These are phyloP conservation scores for Colletotrichum tamarilloi DNA, from an alignment of 2,329 filamentous ascomycete genomes.

Conservation along the genomic window DNA sequence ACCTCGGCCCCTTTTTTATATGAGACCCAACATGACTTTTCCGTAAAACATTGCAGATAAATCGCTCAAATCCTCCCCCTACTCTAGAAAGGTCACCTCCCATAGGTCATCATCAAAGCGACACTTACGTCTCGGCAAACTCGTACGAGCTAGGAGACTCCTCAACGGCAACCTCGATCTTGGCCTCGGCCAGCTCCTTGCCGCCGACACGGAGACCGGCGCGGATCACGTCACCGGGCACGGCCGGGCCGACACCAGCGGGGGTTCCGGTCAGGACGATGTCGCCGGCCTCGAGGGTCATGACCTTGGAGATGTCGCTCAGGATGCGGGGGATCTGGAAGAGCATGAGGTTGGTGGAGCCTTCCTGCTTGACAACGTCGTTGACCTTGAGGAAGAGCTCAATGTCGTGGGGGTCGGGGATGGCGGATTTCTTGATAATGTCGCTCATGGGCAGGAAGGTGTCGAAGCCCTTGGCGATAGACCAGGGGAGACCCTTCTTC, in stretches of 20 bases:
- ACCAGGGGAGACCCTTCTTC: conserved; percentile 96
- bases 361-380: conserved; percentile 79
- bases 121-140: conserved; percentile 75
- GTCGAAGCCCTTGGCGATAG: conserved; percentile 97
- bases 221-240: conserved; percentile 86
- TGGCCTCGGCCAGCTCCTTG: conserved; percentile 85
- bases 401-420: conserved; percentile 88
- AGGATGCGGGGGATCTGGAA: conserved; percentile 89
- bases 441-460: conserved; percentile 92
- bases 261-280: conserved; percentile 97
- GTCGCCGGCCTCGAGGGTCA: conserved; percentile 93
- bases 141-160: conserved; percentile 82
- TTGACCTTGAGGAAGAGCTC: conserved; percentile 91
- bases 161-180: conserved; percentile 84
- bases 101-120: not conserved
- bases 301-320: conserved; percentile 92
- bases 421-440: conserved; percentile 81
- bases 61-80: not conserved
- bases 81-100: not conserved
- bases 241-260: conserved; percentile 90
- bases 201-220: conserved; percentile 84
- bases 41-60: not conserved
- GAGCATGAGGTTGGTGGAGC: conserved; percentile 94
- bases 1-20: not conserved
- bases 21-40: not conserved